Conservation (phyloP, 768 basidiomycete species). For the Hericium coralloides region DNA sequence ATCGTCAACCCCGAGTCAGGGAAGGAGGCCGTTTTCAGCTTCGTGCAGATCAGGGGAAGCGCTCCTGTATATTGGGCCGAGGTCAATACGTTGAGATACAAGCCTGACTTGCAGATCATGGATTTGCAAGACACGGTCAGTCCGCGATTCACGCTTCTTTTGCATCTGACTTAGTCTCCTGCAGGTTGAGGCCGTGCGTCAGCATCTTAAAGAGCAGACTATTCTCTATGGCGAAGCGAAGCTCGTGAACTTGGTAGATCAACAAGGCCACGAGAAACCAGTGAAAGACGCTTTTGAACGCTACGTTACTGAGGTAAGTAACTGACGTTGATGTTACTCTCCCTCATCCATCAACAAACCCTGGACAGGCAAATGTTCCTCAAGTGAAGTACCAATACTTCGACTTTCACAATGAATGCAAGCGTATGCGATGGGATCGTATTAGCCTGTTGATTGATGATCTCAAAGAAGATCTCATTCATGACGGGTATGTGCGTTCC, state of each 20-base stretch:
- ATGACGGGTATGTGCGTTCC: constrained; percentile 47
- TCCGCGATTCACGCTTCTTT: background rate
- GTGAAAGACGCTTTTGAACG: constrained; percentile 94
- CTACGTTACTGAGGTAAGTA: constrained; percentile 48
- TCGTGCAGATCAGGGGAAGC: constrained; percentile 90
- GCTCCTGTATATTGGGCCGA: constrained; percentile 96
- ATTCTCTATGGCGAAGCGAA: constrained; percentile 68
- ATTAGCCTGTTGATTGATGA: constrained; percentile 75
- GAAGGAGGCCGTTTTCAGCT: constrained; percentile 61
- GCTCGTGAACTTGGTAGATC: constrained; percentile 89
- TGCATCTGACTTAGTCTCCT: constrained; percentile 4
- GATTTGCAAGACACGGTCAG: constrained; percentile 78
- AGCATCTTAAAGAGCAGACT: constrained; percentile 69
- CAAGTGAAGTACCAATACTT: constrained; percentile 88
- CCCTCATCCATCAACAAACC: background rate
- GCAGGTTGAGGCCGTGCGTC: constrained; percentile 61
- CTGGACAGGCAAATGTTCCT: constrained; percentile 45
- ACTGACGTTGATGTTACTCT: background rate
- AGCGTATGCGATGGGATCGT: constrained; percentile 90
- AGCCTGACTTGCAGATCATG: constrained; percentile 96
- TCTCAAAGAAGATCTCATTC: constrained; percentile 58
- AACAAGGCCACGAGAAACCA: constrained; percentile 86
- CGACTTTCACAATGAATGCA: constrained; percentile 96
- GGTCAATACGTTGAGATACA: constrained; percentile 90
- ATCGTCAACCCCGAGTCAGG: constrained; percentile 59